phyloP scores from a whole-genome alignment of 768 basidiomycete genomes.

The Coprinopsis marcescibilis region DNA sequence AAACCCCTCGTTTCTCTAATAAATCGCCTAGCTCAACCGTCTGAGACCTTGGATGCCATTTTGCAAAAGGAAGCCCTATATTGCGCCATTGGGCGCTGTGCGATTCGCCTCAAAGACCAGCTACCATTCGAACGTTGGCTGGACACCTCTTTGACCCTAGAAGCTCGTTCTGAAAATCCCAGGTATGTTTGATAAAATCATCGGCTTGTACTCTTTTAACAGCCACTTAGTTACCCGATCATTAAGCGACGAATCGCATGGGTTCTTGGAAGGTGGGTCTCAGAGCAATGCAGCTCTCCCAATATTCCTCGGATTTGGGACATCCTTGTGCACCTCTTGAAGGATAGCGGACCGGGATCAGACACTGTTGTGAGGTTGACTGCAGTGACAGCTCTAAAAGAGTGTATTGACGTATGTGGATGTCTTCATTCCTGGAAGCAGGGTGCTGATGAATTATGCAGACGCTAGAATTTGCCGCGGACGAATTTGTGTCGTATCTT shows the following conservation, averaged over 20 bases:
- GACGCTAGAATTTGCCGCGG: conserved; percentile 59
- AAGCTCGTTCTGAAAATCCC: conserved; percentile 54
- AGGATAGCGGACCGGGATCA: conserved; percentile 61
- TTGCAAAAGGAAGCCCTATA: conserved; percentile 84
- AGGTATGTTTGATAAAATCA: conserved; percentile 34
- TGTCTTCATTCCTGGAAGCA: not conserved
- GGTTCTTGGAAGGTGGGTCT: conserved; percentile 87
- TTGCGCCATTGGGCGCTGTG: conserved; percentile 84
- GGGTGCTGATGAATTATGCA: conserved; percentile 22
- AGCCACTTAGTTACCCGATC: conserved; percentile 65
- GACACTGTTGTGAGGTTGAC: conserved; percentile 86
- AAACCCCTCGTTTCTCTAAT: conserved; percentile 5
- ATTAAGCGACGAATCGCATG: conserved; percentile 94
- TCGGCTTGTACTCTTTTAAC: conserved; percentile 5
- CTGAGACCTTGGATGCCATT: conserved; percentile 50
- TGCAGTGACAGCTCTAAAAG: conserved; percentile 70
- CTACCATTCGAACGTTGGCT: conserved; percentile 74
- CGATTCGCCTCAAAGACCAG: conserved; percentile 49
- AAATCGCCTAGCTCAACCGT: conserved; percentile 42
- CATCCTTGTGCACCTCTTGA: conserved; percentile 70
- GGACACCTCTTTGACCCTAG: conserved; percentile 47
- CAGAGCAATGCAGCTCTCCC: conserved; percentile 55
- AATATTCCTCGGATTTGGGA: conserved; percentile 72
- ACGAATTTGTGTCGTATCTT: conserved; percentile 66
- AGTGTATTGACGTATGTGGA: conserved; percentile 78